Base-by-base conservation (phyloP, 495 filamentous ascomycete species). In the Aspergillus ostianus region DNA sequence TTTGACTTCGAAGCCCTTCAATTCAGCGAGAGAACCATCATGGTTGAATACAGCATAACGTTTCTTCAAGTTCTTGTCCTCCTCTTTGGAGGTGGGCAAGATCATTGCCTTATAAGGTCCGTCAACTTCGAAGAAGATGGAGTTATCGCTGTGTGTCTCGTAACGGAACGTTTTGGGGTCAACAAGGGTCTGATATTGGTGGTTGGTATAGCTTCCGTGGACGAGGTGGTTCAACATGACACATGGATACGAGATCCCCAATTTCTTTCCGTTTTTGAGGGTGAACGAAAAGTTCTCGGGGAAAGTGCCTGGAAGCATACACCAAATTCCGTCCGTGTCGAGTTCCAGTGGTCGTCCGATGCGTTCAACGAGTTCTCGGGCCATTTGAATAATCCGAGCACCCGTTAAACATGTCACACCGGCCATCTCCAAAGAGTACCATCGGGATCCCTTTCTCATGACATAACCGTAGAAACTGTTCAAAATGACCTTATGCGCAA, bases 271-370 rank as follows among this genome's bases (percentile, higher is more conserved):
- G 66, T 92, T 94, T 69, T 92, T 92, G 54, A 98, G 73, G 53
- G 86, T 92, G 80, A 99, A 99, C 8, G 87, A 84, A 70, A 97
- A 96, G 71, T 99, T 97, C 67, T 99, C 94, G 0, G 94, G 94
- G 67, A 99, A 99, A 0, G 91, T 93, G 3, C 91, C 94, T 0
- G 94, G 94, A 65, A 99, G 82, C 85, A 99, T 99, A 81, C 94
- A 99, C 94, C 94, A 99, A 68, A 99, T 99, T 85, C 94, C 94
- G 68, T 99, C 94, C 3, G 94, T 99, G 74, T 99, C 94, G n/a
- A 99, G 84, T 75, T 99, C 94, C 50, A 99, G 79, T 0, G 94
- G 94, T 46, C 94, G 86, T 19, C 94, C 94, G 19, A 99, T 89
- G 17, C 94, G 84, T 67, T 99, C 94, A 12, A 99, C 93, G 18